A percentile compares a stretch with the other conserved stretches of the same genome.
phyloP scores from a whole-genome alignment of 371 early-diverging fungal genomes.

The Rhizomucor pusillus region DNA sequence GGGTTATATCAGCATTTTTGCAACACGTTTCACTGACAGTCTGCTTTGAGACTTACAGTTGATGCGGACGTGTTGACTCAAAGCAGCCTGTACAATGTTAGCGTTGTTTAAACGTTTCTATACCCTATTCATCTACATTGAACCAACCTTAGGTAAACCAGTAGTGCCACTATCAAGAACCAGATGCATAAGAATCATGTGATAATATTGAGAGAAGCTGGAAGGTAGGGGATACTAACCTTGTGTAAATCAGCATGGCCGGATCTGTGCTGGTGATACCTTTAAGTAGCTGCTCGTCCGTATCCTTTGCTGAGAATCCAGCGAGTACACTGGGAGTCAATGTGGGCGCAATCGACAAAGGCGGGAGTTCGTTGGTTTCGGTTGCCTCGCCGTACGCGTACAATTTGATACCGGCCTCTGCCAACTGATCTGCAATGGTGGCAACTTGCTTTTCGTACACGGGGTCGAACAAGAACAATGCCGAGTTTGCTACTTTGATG shows the following conservation, averaged over 20 bases:
- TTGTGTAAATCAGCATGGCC: constrained; percentile 49
- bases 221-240: constrained; percentile 14
- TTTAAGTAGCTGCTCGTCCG: constrained; percentile 23
- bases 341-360: constrained; percentile 22
- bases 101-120: too few relatives aligned
- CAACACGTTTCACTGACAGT: not conserved
- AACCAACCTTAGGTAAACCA: constrained; percentile 13
- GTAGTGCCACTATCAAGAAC: constrained; percentile 14
- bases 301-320: constrained; percentile 26
- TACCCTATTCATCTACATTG: not conserved
- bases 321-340: constrained; percentile 26
- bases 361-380: constrained; percentile 17
- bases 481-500: constrained; percentile 24
- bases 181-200: not conserved
- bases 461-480: constrained; percentile 29
- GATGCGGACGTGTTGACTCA: constrained; percentile 23
- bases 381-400: constrained; percentile 31
- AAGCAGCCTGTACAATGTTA: constrained; percentile 7
- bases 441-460: constrained; percentile 19
- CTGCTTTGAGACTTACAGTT: constrained; percentile 9
- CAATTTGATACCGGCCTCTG: constrained; percentile 8
- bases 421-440: constrained; percentile 12
- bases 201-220: too few relatives aligned
- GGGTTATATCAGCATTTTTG: not conserved
- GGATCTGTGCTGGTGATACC: constrained; percentile 27